Evolutionary conservation across 257 asterid genomes (phyloP), one percentile per base, ranked within the genome.

Genomic region (Salvia rosmarinus): DNA sequence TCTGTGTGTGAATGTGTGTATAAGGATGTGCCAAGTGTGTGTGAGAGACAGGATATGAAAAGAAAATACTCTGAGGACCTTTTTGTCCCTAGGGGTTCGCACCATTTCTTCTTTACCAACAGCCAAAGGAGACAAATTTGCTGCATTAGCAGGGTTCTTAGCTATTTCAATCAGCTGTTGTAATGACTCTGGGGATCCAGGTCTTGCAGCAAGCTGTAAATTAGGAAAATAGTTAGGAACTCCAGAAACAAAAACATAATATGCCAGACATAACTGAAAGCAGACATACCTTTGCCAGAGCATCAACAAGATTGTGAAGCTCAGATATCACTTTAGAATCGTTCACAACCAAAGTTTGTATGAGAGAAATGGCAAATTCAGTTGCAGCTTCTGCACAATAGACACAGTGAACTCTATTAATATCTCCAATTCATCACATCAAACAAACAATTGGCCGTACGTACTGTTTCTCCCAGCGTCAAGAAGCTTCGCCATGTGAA

Each of bases 391-490:
- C 99, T 95, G 97, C 88, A 86, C 19, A 78, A 52, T 30, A 52
- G 35, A 77, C n/a, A 70, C 39, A 49, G 62, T 60, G 50, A 63
- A 80, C 63, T 52, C 42, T 23, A 40, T 65, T 55, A 65, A 51
- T 68, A 54, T 20, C 61, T 59, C 42, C 4, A 25, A 25, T 30
- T 76, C 46, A 73, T 60, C 58, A 67, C 60, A 19, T 20, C 8
- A 51, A 74, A 81, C 17, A 21, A 75, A 50, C 64, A 51, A 57
- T 72, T 61, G n/a, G 2, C 62, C 16, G 66, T 65, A 81, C 96
- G 34, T 83, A 95, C 99, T 91, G 85, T 95, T 85, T 80, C 99
- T 83, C 65, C 99, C 99, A 12, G 94, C 89, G 75, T 91, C 99
- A 80, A 91, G 86, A 77, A 85, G 92, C 84, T 95, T 95, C 42